Base-by-base conservation (phyloP, 208 protist genomes). In the Acanthamoeba triangularis region DNA sequence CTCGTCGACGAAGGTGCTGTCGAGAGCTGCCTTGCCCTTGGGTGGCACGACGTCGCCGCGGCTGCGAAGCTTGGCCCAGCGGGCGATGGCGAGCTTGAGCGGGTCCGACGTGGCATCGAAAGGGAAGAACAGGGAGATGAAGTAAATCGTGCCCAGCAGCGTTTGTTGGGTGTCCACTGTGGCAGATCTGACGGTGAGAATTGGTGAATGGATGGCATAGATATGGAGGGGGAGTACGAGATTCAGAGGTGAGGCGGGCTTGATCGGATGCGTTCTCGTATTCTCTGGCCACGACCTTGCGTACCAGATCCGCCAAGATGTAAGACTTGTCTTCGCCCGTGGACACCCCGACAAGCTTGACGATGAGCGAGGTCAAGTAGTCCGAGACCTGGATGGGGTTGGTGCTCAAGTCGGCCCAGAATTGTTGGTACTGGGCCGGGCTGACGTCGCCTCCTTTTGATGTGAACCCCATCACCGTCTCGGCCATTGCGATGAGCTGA, bases 291-390 rank as follows among this genome's bases (percentile, higher is more conserved):
- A 44, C 87, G 0, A 74, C 59, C 35, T 74, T 93, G 54, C 63
- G 54, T 4, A 93, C 37, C 0, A 93, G 33, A 20, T 93, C 87
- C 1, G 63, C 16, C 59, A 93, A 54, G 30, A 76, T 74, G 59
- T 54, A 56, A 11, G 41, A 33, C 35, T 74, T 67, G 61, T 93
- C 87, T 35, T 93, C 87, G 35, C 87, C 87, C 11, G 87, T 93
- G 14, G 54, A 28, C 87, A 93, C 63, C 20, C 6, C 87, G 1
- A 93, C 3, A 10, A 93, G 14, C 44, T 93, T 93, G 87, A 23
- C 28, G 52, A 93, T 47, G 87, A 93, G 33, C 11, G 41, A 67
- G 0, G 87, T 93, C 59, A 93, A 52, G 80, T 63, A 65, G 52
- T 88, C 47, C n/a, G 80, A 8, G 30, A 25, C 25, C 6, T 63